These are phyloP conservation scores for Chaetothyriales sp. DNA, from an alignment of 2,329 filamentous ascomycete species.

Conservation along the genomic window DNA sequence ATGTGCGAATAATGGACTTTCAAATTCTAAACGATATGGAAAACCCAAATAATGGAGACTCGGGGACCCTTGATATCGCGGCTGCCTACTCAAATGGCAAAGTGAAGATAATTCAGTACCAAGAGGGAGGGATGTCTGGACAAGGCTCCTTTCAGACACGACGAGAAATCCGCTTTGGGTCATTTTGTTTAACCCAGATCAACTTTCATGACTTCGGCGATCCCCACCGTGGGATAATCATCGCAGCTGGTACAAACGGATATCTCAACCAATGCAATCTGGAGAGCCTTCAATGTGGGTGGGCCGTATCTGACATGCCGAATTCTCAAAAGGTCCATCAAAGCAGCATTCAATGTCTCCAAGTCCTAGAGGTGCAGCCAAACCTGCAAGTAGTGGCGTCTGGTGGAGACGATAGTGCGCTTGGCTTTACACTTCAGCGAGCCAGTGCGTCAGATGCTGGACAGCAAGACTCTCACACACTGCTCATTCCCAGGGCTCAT, in stretches of 20 bases:
- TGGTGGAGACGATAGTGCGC: conserved; percentile 75
- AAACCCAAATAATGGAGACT: too few relatives aligned
- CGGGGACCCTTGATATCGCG: conserved; percentile 41
- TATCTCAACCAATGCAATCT: conserved; percentile 45
- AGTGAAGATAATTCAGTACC: conserved; percentile 41
- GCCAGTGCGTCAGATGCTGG: neutral
- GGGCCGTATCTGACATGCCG: neutral
- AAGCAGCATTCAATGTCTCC: conserved; percentile 54
- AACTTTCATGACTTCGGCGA: neutral
- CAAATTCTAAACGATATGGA: conserved; percentile 34
- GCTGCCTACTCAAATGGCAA: conserved; percentile 75
- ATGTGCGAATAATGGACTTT: conserved; percentile 71
- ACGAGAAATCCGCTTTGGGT: conserved; percentile 7
- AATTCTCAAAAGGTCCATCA: conserved; percentile 46
- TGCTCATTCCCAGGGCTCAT: conserved; percentile 22
- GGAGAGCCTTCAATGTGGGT: neutral
- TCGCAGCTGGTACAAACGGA: conserved; percentile 59
- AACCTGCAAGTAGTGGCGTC: conserved; percentile 45
- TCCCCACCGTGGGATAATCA: neutral
- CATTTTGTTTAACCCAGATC: conserved; percentile 12
- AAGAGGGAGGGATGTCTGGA: neutral
- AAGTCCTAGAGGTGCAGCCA: conserved; percentile 20
- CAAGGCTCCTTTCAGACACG: conserved; percentile 7
- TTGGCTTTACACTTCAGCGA: conserved; percentile 40
- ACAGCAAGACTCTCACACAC: neutral